Conservation (phyloP, 768 basidiomycete genomes). For the Tephrocybe rancida region DNA sequence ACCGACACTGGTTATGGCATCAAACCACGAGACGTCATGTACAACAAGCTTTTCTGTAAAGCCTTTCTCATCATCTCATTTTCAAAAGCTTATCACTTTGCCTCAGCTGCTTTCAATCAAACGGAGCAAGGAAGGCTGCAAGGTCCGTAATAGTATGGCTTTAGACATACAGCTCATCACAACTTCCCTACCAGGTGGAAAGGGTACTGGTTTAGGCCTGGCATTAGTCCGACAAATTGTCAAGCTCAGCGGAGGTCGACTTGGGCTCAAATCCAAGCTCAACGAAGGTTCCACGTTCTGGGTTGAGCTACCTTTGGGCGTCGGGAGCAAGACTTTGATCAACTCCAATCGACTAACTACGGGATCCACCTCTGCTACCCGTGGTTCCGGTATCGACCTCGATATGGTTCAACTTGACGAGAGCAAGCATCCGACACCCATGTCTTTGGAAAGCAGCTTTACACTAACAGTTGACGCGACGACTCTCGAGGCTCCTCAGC, state of each 20-base stretch:
- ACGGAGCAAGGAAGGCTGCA: conserved; percentile 77
- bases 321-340: conserved; percentile 56
- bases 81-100: background rate
- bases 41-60: conserved; percentile 73
- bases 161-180: conserved; percentile 3
- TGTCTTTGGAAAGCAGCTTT: conserved; percentile 23
- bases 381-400: conserved; percentile 16
- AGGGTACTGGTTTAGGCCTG: conserved; percentile 74
- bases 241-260: conserved; percentile 69
- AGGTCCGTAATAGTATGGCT: conserved; percentile 30
- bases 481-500: conserved; percentile 27
- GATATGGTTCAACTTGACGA: conserved; percentile 3
- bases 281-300: conserved; percentile 85
- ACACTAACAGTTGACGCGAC: conserved; percentile 29
- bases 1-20: conserved; percentile 70
- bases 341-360: conserved; percentile 9
- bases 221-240: conserved; percentile 82
- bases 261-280: conserved; percentile 67
- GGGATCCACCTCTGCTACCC: conserved; percentile 20
- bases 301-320: conserved; percentile 82
- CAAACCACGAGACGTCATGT: conserved; percentile 59
- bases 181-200: conserved; percentile 44
- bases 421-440: conserved; percentile 17
- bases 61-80: conserved; percentile 7
- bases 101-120: conserved; percentile 71